Evolutionary conservation across 176 grass and related monocot genomes (phyloP).

Genomic region (Microstegium vimineum): DNA sequence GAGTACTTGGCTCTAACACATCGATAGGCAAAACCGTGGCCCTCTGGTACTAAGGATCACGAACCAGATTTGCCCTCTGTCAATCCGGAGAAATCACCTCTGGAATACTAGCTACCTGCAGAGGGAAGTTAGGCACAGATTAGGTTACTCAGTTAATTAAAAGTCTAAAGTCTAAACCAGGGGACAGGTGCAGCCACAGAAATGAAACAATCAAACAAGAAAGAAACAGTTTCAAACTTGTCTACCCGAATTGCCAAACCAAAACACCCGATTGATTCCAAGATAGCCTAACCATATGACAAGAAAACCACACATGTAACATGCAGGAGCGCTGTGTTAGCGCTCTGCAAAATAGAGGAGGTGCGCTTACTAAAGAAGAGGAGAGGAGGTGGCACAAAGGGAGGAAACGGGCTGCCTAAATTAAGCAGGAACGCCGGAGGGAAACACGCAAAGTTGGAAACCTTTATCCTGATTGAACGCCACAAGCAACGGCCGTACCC

Average conservation of each 20-base stretch:
- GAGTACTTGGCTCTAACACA: conserved; percentile 29
- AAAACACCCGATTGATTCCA: neutral
- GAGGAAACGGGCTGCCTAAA: conserved; percentile 18
- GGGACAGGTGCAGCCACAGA: neutral
- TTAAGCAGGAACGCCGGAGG: conserved; percentile 28
- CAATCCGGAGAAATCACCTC: neutral
- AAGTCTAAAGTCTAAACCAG: conserved; percentile 27
- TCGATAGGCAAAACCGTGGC: conserved; percentile 15
- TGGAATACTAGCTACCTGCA: conserved; percentile 27
- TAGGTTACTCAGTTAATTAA: conserved; percentile 22
- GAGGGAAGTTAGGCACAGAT: conserved; percentile 34
- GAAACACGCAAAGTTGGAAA: conserved; percentile 38
- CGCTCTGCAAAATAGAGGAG: conserved; percentile 13
- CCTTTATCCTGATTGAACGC: conserved; percentile 34
- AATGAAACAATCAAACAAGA: neutral
- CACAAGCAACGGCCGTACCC: conserved; percentile 13
- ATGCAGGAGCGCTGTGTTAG: neutral
- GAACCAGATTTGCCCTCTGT: neutral
- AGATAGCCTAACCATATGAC: neutral
- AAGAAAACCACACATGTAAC: neutral
- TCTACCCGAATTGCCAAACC: conserved; percentile 32
- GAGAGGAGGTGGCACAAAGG: neutral
- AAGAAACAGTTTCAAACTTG: conserved; percentile 13
- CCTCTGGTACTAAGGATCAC: conserved; percentile 1
- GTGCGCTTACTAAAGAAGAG: neutral